Conservation (phyloP, 2,329 filamentous ascomycete genomes). For the Eutypella sp. region DNA sequence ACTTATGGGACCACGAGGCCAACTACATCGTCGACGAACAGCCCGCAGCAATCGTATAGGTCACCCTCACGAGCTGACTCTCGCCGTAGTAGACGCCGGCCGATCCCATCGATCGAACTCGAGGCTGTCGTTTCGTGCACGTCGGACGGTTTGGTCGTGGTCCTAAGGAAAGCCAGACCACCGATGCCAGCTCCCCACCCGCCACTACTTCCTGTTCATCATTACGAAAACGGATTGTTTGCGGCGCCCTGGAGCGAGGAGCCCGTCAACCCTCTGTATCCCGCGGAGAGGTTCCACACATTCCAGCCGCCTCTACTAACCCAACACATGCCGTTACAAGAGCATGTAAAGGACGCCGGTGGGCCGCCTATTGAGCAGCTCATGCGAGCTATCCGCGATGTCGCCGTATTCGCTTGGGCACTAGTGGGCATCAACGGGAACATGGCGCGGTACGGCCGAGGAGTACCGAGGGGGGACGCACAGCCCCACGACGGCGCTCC, state of each 20-base stretch:
- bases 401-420: slow-evolving; percentile 85
- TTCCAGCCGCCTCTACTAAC: slow-evolving; percentile 39
- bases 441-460: slow-evolving; percentile 58
- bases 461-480: slow-evolving; percentile 58
- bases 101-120: slow-evolving; percentile 57
- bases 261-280: slow-evolving; percentile 49
- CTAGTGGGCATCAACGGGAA: slow-evolving; percentile 75
- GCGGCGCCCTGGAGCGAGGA: slow-evolving; percentile 75
- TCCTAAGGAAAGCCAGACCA: slow-evolving; percentile 69
- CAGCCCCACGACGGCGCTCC: slow-evolving; percentile 57
- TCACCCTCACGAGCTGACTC: slow-evolving; percentile 1
- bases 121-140: slow-evolving; percentile 91
- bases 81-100: slow-evolving; percentile 19
- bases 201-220: slow-evolving; percentile 39
- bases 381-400: slow-evolving; percentile 76
- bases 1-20: slow-evolving; percentile 13
- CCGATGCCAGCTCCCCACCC: slow-evolving; percentile 57
- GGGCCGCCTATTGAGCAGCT: slow-evolving; percentile 58
- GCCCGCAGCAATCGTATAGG: slow-evolving; percentile 7
- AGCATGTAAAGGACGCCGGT: slow-evolving; percentile 40
- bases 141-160: slow-evolving; percentile 80
- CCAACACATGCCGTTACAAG: slow-evolving; percentile 40
- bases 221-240: slow-evolving; percentile 60
- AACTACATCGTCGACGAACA: slow-evolving; percentile 18
- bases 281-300: slow-evolving; percentile 37